phyloP scores from a whole-genome alignment of 768 basidiomycete genomes.

The Pulveroboletus ravenelii region DNA sequence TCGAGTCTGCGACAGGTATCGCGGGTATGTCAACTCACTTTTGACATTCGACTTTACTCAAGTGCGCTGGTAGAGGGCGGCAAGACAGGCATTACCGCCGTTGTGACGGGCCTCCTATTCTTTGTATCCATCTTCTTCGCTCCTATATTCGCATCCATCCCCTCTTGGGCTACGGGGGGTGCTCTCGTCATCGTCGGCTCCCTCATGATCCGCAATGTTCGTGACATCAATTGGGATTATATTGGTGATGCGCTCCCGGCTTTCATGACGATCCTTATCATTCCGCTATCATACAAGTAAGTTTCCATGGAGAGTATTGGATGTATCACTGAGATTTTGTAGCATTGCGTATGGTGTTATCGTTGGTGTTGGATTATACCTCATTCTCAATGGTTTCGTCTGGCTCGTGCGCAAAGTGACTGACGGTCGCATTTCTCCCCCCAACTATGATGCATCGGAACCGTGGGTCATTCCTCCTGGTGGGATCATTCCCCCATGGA shows the following conservation, averaged over 20 bases:
- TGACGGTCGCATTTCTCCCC: constrained; percentile 58
- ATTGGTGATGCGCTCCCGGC: constrained; percentile 84
- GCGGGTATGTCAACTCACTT: constrained; percentile 39
- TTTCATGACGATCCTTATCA: constrained; percentile 76
- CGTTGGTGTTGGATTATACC: constrained; percentile 66
- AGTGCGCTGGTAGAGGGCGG: constrained; percentile 60
- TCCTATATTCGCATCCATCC: constrained; percentile 84
- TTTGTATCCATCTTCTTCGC: constrained; percentile 84
- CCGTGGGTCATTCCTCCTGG: constrained; percentile 71
- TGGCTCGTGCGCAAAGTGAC: constrained; percentile 50
- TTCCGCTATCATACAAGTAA: constrained; percentile 75
- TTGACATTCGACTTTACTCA: constrained; percentile 1
- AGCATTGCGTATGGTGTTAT: constrained; percentile 91
- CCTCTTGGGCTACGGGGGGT: constrained; percentile 83
- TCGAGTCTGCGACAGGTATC: constrained; percentile 81
- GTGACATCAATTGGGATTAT: constrained; percentile 88
- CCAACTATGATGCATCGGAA: constrained; percentile 60
- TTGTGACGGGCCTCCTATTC: constrained; percentile 69
- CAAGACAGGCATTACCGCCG: constrained; percentile 79
- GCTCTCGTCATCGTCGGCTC: constrained; percentile 84
- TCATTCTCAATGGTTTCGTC: constrained; percentile 69
- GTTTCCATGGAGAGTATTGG: constrained; percentile 14
- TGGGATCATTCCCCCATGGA: constrained; percentile 62
- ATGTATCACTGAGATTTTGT: constrained; percentile 5
- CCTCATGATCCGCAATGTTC: constrained; percentile 82